Conservation (phyloP, 2,329 filamentous ascomycete genomes). For the Pezicula neosporulosa region DNA sequence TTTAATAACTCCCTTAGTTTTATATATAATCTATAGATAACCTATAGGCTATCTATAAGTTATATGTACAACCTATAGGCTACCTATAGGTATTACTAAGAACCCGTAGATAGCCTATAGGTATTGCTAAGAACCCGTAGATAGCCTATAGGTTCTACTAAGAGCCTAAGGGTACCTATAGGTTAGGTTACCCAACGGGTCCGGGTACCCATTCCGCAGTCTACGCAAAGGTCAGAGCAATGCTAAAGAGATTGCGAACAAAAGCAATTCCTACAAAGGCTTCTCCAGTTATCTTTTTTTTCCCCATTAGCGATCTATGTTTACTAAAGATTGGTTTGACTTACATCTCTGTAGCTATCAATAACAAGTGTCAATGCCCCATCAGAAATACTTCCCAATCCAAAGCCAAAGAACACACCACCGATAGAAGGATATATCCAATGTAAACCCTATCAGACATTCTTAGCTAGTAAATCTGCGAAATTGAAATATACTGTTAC, state of each 20-base stretch:
- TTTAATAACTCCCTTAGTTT: no score
- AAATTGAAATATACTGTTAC: neutral
- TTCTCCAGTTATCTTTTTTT: conserved; percentile 17
- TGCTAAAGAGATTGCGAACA: conserved; percentile 28
- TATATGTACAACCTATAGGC: no score
- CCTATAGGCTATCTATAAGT: no score
- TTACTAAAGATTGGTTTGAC: neutral
- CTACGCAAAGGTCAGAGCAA: conserved; percentile 29
- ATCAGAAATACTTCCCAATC: conserved; percentile 35
- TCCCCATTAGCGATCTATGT: neutral
- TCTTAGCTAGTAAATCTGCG: no score
- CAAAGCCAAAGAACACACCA: conserved; percentile 8
- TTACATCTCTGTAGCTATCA: conserved; percentile 34
- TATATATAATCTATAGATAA: no score
- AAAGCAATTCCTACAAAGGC: conserved; percentile 29
- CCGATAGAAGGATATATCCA: neutral
- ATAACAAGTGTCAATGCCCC: conserved; percentile 31
- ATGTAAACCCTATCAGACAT: neutral
- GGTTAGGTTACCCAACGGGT: no score
- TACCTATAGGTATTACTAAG: no score
- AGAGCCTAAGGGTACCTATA: no score
- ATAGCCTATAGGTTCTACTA: no score
- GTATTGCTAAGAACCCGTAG: no score
- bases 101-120: no score
- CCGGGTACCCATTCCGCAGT: no score